A percentile compares a stretch with the other conserved stretches of the same genome.
These are phyloP conservation scores for Afroboletus lepidellus DNA, from an alignment of 1,284 basidiomycete genomes.

Conservation along the genomic window DNA sequence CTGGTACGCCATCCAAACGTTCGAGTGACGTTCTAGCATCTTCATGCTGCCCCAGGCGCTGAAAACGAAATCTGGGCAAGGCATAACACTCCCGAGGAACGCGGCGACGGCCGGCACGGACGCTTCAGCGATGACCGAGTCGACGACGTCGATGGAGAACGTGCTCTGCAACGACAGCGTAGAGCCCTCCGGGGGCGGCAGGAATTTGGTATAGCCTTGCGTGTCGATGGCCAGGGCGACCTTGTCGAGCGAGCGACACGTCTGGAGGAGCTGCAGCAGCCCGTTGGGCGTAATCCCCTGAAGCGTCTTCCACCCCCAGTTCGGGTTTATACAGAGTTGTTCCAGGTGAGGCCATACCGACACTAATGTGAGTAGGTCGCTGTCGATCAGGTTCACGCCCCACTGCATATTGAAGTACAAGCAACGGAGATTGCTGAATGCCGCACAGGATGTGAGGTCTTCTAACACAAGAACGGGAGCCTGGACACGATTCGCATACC, in stretches of 20 bases:
- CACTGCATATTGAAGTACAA: neutral
- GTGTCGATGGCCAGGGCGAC: neutral
- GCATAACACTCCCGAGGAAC: neutral
- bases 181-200: neutral
- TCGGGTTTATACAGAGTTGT: neutral
- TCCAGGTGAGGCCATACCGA: neutral
- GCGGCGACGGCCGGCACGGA: neutral
- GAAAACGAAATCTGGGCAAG: too few relatives aligned
- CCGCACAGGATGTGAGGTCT: too few relatives aligned
- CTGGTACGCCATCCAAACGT: too few relatives aligned
- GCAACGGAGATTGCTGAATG: neutral
- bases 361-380: neutral
- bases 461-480: too few relatives aligned
- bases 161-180: too few relatives aligned
- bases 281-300: neutral
- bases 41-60: too few relatives aligned
- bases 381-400: neutral
- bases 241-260: neutral
- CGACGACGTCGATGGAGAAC: neutral
- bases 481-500: too few relatives aligned
- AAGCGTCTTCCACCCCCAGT: neutral
- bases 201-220: neutral
- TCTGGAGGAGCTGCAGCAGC: neutral
- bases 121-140: neutral
- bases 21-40: too few relatives aligned